Evolutionary conservation across 305 asterid genomes (phyloP).

Genomic region (Plantago lanceolata): DNA sequence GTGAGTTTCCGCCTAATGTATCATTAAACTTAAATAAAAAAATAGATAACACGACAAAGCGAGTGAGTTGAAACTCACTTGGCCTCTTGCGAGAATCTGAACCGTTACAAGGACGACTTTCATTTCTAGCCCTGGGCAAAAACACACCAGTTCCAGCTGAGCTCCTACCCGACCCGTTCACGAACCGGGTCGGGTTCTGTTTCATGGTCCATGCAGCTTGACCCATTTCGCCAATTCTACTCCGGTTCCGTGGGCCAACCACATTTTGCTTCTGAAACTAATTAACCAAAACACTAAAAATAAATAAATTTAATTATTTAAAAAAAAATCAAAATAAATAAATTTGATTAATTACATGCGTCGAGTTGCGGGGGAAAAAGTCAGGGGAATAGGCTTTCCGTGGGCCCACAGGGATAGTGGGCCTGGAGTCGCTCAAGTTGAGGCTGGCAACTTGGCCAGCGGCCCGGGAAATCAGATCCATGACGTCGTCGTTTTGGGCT

Average conservation of each 20-base stretch:
- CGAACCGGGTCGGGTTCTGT: slow-evolving; percentile 24
- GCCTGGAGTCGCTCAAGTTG: slow-evolving; percentile 22
- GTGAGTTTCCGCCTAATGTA: no score
- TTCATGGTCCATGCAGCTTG: slow-evolving; percentile 32
- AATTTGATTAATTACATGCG: no score
- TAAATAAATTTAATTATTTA: not conserved
- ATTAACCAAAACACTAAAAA: not conserved
- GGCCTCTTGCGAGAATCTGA: slow-evolving; percentile 45
- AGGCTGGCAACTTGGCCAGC: slow-evolving; percentile 53
- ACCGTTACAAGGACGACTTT: not conserved
- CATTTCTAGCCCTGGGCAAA: slow-evolving; percentile 48
- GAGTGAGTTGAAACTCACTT: slow-evolving; percentile 39
- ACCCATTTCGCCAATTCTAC: slow-evolving; percentile 14
- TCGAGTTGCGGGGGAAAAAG: slow-evolving; percentile 16
- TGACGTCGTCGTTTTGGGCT: slow-evolving; percentile 32
- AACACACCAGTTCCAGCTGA: slow-evolving; percentile 79
- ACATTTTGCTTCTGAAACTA: slow-evolving; percentile 28
- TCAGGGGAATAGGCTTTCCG: not conserved
- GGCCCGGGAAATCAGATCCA: slow-evolving; percentile 51
- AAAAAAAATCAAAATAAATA: not conserved
- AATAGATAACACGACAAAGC: not conserved
- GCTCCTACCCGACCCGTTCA: slow-evolving; percentile 28
- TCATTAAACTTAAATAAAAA: no score
- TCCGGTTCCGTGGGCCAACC: slow-evolving; percentile 18
- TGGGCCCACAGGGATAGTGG: slow-evolving; percentile 15